These are phyloP conservation scores for Teunomyces cretensis DNA, from an alignment of 805 yeast genomes.

Conservation along the genomic window DNA sequence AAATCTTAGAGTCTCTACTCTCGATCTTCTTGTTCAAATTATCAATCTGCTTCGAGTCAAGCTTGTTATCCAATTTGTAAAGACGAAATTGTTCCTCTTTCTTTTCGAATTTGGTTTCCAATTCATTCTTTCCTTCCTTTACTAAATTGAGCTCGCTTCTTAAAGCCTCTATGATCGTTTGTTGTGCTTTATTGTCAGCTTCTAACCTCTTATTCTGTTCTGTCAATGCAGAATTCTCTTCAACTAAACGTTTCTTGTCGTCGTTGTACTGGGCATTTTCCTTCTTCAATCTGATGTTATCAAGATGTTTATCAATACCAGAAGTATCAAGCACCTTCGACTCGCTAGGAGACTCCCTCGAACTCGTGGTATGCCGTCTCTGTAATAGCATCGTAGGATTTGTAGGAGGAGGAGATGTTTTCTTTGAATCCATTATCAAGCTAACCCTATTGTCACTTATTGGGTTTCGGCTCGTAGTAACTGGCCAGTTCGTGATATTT, in stretches of 20 bases:
- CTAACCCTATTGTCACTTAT: conserved; percentile 15
- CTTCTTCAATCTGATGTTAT: conserved; percentile 37
- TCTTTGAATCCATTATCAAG: conserved; percentile 16
- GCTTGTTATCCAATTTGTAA: conserved; percentile 8
- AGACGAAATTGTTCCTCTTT: conserved; percentile 8
- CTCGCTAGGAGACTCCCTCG: conserved; percentile 1
- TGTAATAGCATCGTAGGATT: conserved; percentile 31
- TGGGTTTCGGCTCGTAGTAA: conserved; percentile 20
- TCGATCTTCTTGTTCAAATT: conserved; percentile 11
- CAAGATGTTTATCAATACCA: conserved; percentile 42
- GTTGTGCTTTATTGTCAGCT: conserved; percentile 5
- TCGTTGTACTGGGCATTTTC: conserved; percentile 22
- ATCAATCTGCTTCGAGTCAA: conserved; percentile 11
- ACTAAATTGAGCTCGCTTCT: conserved; percentile 9
- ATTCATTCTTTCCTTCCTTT: background rate
- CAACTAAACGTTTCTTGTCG: background rate
- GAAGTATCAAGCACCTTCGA: conserved; percentile 33
- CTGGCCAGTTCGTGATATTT: conserved; percentile 49
- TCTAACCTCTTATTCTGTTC: conserved; percentile 7
- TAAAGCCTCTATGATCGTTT: conserved; percentile 2
- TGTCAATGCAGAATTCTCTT: conserved; percentile 9
- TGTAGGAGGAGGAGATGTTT: background rate
- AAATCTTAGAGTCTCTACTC: conserved; percentile 13
- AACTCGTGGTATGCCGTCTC: conserved; percentile 10
- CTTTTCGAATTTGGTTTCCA: background rate